Base-by-base conservation (phyloP, 306 rosid species). In the Rosa rugosa region DNA sequence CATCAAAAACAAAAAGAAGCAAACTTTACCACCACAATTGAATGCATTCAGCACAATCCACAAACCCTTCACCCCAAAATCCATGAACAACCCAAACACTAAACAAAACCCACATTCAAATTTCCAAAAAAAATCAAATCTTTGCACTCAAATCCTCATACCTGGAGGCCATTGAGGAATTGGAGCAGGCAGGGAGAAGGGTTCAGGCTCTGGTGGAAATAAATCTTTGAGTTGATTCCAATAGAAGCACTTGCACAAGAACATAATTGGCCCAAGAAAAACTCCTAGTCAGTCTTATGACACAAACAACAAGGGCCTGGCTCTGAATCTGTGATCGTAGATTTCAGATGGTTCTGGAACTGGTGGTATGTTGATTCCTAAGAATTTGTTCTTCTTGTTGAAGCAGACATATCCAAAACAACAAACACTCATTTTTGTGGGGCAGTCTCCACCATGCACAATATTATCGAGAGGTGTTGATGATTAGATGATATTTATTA, bases 141-240 rank as follows among this genome's bases (percentile, higher is more conserved):
- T 75, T 46, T 46, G 7, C 27, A 47, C 2, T 6, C 27, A 64
- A 23, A 78, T 38, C 12, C 7, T 0, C 10, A 68, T 77, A 93
- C 97, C 95, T 81, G 67, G 83, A 70, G 98, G 96, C 97, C 98
- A 94, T 67, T 65, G 75, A 3, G 94, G 91, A 71, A 87, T 76
- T 4, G 91, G 82, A 76, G 86, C 72, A 31, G 94, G 90, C 70
- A 91, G 88, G 68, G 89, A 89, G 83, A 86, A 93, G 44, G 79
- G 13, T 46, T 69, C 75, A 62, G 87, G 81, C 79, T 80, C 90
- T 36, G 64, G 65, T 41, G 80, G 76, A 53, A 75, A 90, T 0
- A 64, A 77, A 75, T 71, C 75, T 41, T 75, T 2, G 36, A 73
- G 40, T 42, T 53, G 44, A 31, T 89, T 87, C 89, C 88, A 73